These are phyloP conservation scores for Zygosaccharomyces kombuchaensis DNA, from an alignment of 805 yeast species.

Conservation along the genomic window DNA sequence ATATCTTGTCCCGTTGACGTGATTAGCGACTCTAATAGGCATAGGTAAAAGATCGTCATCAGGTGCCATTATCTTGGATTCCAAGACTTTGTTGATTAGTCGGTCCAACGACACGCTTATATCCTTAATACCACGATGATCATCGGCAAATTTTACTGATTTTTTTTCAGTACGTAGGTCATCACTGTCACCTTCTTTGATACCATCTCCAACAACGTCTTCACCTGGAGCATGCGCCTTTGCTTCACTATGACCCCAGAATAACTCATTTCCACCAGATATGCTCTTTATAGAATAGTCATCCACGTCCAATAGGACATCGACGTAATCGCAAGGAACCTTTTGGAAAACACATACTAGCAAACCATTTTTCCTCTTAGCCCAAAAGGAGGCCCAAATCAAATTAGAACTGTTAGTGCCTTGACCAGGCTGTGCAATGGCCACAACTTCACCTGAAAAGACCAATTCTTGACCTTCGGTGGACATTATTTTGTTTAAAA, in stretches of 20 bases:
- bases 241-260: constrained; percentile 11
- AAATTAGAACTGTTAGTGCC: constrained; percentile 33
- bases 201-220: constrained; percentile 7
- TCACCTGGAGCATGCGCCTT: neutral
- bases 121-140: constrained; percentile 21
- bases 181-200: neutral
- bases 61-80: constrained; percentile 21
- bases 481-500: constrained; percentile 48
- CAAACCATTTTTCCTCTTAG: constrained; percentile 64
- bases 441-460: constrained; percentile 81
- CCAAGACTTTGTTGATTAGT: constrained; percentile 28
- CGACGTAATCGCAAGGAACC: constrained; percentile 68
- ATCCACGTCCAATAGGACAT: constrained; percentile 41
- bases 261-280: constrained; percentile 24
- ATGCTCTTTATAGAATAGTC: constrained; percentile 29
- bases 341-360: constrained; percentile 85
- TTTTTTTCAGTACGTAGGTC: constrained; percentile 12
- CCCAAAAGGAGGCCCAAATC: constrained; percentile 91
- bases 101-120: constrained; percentile 29
- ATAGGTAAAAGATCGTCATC: constrained; percentile 31
- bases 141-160: constrained; percentile 30
- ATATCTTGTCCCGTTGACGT: constrained; percentile 57
- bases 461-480: constrained; percentile 45
- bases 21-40: constrained; percentile 38
- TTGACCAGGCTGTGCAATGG: constrained; percentile 64